These are phyloP conservation scores for Filobasidium wieringae DNA, from an alignment of 768 basidiomycete species.

Conservation along the genomic window DNA sequence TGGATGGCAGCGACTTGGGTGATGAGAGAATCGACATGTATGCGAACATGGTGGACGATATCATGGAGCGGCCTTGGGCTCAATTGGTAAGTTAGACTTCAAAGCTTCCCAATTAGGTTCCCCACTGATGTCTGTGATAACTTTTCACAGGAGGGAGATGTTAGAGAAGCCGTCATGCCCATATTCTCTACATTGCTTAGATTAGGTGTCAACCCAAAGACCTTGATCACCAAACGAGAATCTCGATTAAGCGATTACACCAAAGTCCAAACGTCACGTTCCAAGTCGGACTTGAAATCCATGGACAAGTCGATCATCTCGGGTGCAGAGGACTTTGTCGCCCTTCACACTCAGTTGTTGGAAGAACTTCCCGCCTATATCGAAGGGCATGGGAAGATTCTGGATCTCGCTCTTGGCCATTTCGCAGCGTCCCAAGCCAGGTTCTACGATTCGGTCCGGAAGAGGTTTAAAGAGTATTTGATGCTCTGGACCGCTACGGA, in stretches of 20 bases:
- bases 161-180: constrained; percentile 32
- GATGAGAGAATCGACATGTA: constrained; percentile 34
- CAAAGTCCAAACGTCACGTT: constrained; percentile 17
- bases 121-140: background rate
- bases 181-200: constrained; percentile 27
- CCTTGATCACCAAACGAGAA: constrained; percentile 29
- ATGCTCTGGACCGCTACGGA: constrained; percentile 18
- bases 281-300: constrained; percentile 16
- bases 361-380: constrained; percentile 37
- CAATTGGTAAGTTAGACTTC: constrained; percentile 23
- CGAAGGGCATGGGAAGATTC: constrained; percentile 31
- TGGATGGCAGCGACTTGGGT: constrained; percentile 26
- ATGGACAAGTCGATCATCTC: constrained; percentile 26
- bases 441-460: constrained; percentile 21
- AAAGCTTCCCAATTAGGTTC: background rate
- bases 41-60: constrained; percentile 20
- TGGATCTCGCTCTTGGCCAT: constrained; percentile 26
- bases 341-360: constrained; percentile 37
- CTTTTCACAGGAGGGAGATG: constrained; percentile 27
- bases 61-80: constrained; percentile 22
- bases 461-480: constrained; percentile 17
- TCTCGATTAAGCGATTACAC: constrained; percentile 30
- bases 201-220: constrained; percentile 28
- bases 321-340: constrained; percentile 33
- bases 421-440: constrained; percentile 27